A percentile compares a stretch with the other conserved stretches of the same genome.
Evolutionary conservation across 306 rosid species (phyloP).

Genomic region (Vigna reflexopilosa): DNA sequence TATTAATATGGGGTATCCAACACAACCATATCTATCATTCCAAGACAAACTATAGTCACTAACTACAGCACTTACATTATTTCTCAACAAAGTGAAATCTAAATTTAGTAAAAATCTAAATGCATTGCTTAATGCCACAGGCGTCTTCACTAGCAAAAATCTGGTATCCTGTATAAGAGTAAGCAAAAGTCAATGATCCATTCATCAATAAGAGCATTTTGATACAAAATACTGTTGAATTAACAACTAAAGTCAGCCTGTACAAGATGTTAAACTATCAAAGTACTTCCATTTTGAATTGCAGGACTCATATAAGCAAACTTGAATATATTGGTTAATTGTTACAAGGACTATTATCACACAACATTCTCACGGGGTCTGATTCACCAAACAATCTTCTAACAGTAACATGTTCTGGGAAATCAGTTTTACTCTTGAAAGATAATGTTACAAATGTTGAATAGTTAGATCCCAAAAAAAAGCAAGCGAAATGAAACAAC

Average conservation of each 20-base stretch:
- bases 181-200: constrained; percentile 18
- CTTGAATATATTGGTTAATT: not conserved
- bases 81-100: constrained; percentile 27
- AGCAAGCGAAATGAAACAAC: constrained; percentile 17
- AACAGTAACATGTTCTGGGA: not conserved
- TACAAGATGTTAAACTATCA: not conserved
- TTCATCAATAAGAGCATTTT: constrained; percentile 19
- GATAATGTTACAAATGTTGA: not conserved
- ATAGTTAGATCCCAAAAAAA: not conserved
- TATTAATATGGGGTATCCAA: not conserved
- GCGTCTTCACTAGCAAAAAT: not conserved
- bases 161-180: constrained; percentile 30
- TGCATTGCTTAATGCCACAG: not conserved
- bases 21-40: not conserved
- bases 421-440: not conserved
- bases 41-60: constrained; percentile 11
- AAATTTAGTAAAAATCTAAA: constrained; percentile 30
- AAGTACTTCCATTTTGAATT: not conserved
- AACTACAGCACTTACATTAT: constrained; percentile 34
- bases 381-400: constrained; percentile 1
- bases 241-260: constrained; percentile 1
- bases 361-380: not conserved
- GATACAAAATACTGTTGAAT: not conserved
- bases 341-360: not conserved
- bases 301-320: constrained; percentile 4